Evolutionary conservation across 495 filamentous ascomycete species (phyloP), one percentile per base, ranked within the genome.

Genomic region (Penicillium pulvis): DNA sequence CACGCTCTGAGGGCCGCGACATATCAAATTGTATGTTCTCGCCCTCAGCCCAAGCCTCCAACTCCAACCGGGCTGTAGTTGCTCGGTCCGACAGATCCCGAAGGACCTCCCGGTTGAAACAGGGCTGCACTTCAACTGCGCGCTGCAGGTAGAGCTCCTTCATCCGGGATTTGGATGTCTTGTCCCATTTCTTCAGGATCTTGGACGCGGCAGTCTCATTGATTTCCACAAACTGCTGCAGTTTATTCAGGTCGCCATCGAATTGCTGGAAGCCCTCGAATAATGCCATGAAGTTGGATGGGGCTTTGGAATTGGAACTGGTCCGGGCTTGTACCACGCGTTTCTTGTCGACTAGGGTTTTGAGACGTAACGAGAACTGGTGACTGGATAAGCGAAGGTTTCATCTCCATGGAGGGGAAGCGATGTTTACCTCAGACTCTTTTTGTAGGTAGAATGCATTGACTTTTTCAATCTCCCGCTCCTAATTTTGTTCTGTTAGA

Each of bases 141-240:
- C 94, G 85, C 11, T 94, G 93, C 33, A 98, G 87, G 68, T 97
- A 98, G 23, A 98, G 80, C 75, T 98, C 95, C 70, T 98, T 98
- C 61, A 93, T 97, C 67, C 92, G 91, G 53, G 94, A 98, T 83
- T 98, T 98, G 56, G 93, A 96, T 17, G 95, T 96, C 82, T 98
- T 98, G 75, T 98, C 94, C 94, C 94, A 98, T 85, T 98, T 98
- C 79, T 98, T 98, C 51, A 98, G 80, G 45, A 98, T 98, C 72
- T 98, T 98, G 20, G 94, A 97, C 72, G 97, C 95, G 24, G 92
- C 94, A 11, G 90, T 96, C 63, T 93, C 93, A 73, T 98, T 98
- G 66, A 97, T 90, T 67, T 97, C 93, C 51, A 98, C 91, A 68
- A 98, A 98, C 82, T 98, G 94, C 81, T 98, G 93, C 45, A 98